These are phyloP conservation scores for Yarrowia sp. DNA, from an alignment of 805 yeast species.

Conservation along the genomic window DNA sequence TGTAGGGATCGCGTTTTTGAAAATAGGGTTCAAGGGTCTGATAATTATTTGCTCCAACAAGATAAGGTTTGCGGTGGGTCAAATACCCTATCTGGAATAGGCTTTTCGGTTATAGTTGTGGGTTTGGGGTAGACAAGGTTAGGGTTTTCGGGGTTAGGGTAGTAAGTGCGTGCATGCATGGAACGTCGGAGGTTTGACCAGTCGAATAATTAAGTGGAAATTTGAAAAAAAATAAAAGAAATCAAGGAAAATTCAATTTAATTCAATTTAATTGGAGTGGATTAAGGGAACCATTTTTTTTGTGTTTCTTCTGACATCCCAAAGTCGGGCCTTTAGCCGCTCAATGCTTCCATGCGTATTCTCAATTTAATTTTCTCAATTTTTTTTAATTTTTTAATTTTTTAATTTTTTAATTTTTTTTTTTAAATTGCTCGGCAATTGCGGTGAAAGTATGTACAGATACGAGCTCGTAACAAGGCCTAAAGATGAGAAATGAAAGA, in stretches of 20 bases:
- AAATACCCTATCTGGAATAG: background rate
- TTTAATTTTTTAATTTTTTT: background rate
- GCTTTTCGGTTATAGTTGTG: slow-evolving; percentile 20
- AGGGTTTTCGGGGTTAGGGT: background rate
- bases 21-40: background rate
- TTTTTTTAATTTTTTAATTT: background rate
- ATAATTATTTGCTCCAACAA: slow-evolving; percentile 2
- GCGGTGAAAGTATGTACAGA: background rate
- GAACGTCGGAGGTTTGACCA: background rate
- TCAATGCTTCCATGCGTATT: background rate
- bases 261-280: no score
- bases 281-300: no score
- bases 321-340: no score
- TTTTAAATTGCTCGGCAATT: background rate
- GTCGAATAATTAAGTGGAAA: background rate
- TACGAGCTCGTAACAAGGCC: slow-evolving; percentile 7
- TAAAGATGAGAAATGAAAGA: background rate
- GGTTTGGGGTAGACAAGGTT: slow-evolving; percentile 7
- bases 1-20: background rate
- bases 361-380: background rate
- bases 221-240: no score
- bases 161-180: slow-evolving; percentile 11
- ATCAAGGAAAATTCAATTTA: background rate
- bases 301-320: no score
- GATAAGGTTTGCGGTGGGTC: slow-evolving; percentile 9